Evolutionary conservation across 1,139 yeast genomes (phyloP), one percentile per base, ranked within the genome.

Genomic region (Kazachstania sp.): DNA sequence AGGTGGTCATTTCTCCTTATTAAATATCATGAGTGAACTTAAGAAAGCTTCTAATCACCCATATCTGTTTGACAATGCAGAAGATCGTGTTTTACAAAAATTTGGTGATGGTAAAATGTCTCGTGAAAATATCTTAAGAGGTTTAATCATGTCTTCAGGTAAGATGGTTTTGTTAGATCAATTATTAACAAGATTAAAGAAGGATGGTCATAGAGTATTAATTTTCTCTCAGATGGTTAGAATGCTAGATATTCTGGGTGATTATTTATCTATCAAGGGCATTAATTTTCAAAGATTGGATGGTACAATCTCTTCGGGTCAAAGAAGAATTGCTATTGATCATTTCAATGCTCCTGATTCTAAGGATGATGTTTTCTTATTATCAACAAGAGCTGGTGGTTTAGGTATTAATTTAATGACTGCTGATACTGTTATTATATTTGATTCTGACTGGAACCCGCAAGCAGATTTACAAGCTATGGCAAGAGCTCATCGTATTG

Each of bases 401-500:
- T 74, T 92, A 53, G 99, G 99, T 66, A 94, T 92, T 64, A 92
- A 92, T 64, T 74, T 94, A 64, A 92, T 90, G 97, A 92, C 98
- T 5, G 98, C 99, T 3, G 99, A 92, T 63, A 92, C 98, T 4
- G 99, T 92, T 34, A 86, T 92, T 57, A 88, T 92, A 40, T 92
- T 92, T 68, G 99, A 92, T 69, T 86, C 96, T 12, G 99, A 92
- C 71, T 92, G 99, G 99, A 92, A 92, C 63, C 97, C 97, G 1
- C 97, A 92, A 68, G 97, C 97, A 1, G 98, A 90, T 74, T 71
- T 90, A 57, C 97, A 92, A 69, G 98, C 98, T 4, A 94, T 94
- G 99, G 99, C 98, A 0, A 81, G 99, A 69, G 99, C 98, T 3
- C 99, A 92, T 69, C 82, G 99, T 73, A 92, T 92, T 62, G 99